Conservation (phyloP, 2,329 filamentous ascomycete species). For the Leptographium lundbergii region DNA sequence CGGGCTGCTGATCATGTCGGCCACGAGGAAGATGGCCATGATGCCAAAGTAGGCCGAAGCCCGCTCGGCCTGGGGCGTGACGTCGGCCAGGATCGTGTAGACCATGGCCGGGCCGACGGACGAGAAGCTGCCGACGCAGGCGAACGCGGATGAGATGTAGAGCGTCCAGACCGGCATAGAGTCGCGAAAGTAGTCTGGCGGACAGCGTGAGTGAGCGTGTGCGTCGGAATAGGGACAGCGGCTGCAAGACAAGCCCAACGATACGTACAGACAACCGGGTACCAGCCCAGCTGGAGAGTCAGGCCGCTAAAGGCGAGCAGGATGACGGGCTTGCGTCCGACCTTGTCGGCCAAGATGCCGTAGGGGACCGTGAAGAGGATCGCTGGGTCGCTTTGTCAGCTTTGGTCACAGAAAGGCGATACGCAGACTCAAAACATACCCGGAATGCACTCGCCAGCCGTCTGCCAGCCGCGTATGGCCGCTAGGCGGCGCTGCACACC, state of each 20-base stretch:
- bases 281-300: conserved; percentile 12
- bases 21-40: conserved; percentile 21
- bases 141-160: conserved; percentile 21
- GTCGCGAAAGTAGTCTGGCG: conserved; percentile 10
- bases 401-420: neutral
- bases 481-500: conserved; percentile 39
- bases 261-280: conserved; percentile 14
- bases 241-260: neutral
- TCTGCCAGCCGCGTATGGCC: conserved; percentile 34
- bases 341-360: conserved; percentile 33
- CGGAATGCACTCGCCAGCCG: conserved; percentile 32
- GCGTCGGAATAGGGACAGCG: neutral
- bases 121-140: conserved; percentile 28
- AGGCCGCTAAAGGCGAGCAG: conserved; percentile 17
- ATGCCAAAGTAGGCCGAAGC: conserved; percentile 30
- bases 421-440: neutral
- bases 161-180: conserved; percentile 30
- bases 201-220: too few relatives aligned
- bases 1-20: conserved; percentile 26
- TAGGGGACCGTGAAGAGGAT: conserved; percentile 27
- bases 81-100: conserved; percentile 32
- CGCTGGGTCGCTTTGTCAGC: neutral
- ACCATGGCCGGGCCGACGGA: conserved; percentile 29
- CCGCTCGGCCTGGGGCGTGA: conserved; percentile 23
- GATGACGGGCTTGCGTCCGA: conserved; percentile 29